Evolutionary conservation across 2,329 filamentous ascomycete genomes (phyloP).

Genomic region (Neopestalotiopsis sp.): DNA sequence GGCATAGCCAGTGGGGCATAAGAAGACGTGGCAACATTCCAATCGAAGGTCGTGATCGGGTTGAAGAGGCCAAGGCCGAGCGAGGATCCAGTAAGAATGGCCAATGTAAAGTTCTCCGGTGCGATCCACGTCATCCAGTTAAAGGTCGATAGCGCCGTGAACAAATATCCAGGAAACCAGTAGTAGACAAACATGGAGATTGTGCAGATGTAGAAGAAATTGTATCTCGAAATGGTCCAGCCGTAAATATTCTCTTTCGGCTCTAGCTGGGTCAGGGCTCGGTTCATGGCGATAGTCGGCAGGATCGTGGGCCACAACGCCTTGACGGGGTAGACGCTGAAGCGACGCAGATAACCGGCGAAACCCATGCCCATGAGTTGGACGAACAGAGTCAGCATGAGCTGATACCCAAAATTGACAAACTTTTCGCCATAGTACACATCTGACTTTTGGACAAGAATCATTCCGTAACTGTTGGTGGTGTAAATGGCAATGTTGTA

Average conservation of each 20-base stretch:
- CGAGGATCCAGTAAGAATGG: constrained; percentile 47
- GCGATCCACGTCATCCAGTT: constrained; percentile 59
- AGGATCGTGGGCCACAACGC: constrained; percentile 48
- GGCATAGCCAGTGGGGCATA: constrained; percentile 43
- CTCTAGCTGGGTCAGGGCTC: constrained; percentile 38
- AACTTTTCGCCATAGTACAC: constrained; percentile 38
- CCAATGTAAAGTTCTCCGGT: constrained; percentile 47
- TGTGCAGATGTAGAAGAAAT: constrained; percentile 47
- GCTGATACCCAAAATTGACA: constrained; percentile 37
- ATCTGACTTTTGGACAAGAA: constrained; percentile 33
- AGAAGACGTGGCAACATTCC: constrained; percentile 43
- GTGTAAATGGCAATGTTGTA: constrained; percentile 38
- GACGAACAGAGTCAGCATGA: constrained; percentile 45
- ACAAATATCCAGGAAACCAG: constrained; percentile 53
- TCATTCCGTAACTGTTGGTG: constrained; percentile 31
- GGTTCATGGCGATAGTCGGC: constrained; percentile 42
- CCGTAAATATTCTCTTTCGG: constrained; percentile 45
- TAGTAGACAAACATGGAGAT: constrained; percentile 50
- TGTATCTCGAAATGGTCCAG: constrained; percentile 48
- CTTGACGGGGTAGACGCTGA: constrained; percentile 43
- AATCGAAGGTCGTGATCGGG: constrained; percentile 55
- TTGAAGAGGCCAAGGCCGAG: constrained; percentile 50
- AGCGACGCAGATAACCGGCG: constrained; percentile 43
- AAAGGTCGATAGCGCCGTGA: constrained; percentile 47
- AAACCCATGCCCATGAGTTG: constrained; percentile 50